Evolutionary conservation across 495 filamentous ascomycete species (phyloP).

Genomic region (Xylaria bambusicola): DNA sequence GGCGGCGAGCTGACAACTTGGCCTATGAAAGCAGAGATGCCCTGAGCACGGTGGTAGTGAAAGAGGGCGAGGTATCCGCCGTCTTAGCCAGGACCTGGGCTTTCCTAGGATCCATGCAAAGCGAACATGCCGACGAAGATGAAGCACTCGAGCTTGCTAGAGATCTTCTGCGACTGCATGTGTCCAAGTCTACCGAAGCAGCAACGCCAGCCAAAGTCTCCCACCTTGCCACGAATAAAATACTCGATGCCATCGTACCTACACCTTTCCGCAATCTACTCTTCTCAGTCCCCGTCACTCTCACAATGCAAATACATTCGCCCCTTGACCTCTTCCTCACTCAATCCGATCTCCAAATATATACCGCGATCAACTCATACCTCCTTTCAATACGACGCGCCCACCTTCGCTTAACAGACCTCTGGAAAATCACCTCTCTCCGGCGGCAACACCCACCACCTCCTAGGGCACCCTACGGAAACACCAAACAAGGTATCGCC

Average conservation of each 20-base stretch:
- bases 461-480: slow-evolving; percentile 63
- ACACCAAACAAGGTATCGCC: slow-evolving; percentile 56
- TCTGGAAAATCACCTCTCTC: slow-evolving; percentile 81
- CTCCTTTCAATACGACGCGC: slow-evolving; percentile 79
- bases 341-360: slow-evolving; percentile 69
- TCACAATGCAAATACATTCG: slow-evolving; percentile 73
- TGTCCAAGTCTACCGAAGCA: slow-evolving; percentile 47
- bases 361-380: slow-evolving; percentile 84
- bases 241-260: slow-evolving; percentile 37
- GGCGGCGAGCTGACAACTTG: slow-evolving; percentile 55
- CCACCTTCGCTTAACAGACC: slow-evolving; percentile 74
- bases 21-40: slow-evolving; percentile 54
- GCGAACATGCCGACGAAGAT: slow-evolving; percentile 69
- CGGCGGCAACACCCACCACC: slow-evolving; percentile 75
- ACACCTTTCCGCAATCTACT: slow-evolving; percentile 76
- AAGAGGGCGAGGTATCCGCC: slow-evolving; percentile 81
- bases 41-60: slow-evolving; percentile 64
- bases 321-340: slow-evolving; percentile 88
- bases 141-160: slow-evolving; percentile 80
- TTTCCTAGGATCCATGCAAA: slow-evolving; percentile 69
- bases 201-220: slow-evolving; percentile 35
- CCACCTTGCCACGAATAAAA: slow-evolving; percentile 19
- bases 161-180: slow-evolving; percentile 68
- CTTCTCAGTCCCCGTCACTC: slow-evolving; percentile 70
- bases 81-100: slow-evolving; percentile 76